Conservation (phyloP, 1,284 basidiomycete genomes). For the Malassezia vespertilionis region DNA sequence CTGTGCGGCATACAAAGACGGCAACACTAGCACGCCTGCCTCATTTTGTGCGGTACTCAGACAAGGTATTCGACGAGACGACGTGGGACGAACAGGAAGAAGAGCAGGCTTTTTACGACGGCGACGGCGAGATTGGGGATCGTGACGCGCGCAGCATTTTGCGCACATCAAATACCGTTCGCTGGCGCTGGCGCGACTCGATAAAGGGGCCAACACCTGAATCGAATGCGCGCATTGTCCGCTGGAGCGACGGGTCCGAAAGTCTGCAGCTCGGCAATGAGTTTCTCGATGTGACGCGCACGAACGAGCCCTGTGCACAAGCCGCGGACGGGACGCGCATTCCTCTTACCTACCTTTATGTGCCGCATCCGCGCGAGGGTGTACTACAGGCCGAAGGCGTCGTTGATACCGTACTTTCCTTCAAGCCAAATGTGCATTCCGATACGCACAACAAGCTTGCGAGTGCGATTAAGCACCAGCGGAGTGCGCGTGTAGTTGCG, state of each 20-base stretch:
- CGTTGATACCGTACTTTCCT: constrained; percentile 68
- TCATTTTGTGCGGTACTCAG: constrained; percentile 38
- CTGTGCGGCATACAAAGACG: constrained; percentile 37
- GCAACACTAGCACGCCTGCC: constrained; percentile 41
- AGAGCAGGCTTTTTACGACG: constrained; percentile 38
- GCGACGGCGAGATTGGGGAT: constrained; percentile 54
- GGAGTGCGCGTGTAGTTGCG: constrained; percentile 58
- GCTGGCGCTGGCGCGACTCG: constrained; percentile 73
- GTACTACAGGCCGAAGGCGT: constrained; percentile 73
- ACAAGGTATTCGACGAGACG: constrained; percentile 28
- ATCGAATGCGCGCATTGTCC: constrained; percentile 73
- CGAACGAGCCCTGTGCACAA: constrained; percentile 19
- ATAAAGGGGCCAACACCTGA: constrained; percentile 61
- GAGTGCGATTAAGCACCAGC: constrained; percentile 67
- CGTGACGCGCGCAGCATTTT: constrained; percentile 48
- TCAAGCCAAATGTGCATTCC: constrained; percentile 77
- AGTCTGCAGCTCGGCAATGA: constrained; percentile 76
- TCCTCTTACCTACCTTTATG: constrained; percentile 62
- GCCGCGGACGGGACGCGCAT: constrained; percentile 17
- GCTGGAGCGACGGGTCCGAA: constrained; percentile 80
- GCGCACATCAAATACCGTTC: constrained; percentile 76
- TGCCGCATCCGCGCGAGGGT: constrained; percentile 73
- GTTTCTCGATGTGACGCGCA: constrained; percentile 63
- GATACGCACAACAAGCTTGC: constrained; percentile 79
- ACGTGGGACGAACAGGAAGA: constrained; percentile 37